These are phyloP conservation scores for Trichothecium roseum DNA, from an alignment of 2,329 filamentous ascomycete genomes.

Conservation along the genomic window DNA sequence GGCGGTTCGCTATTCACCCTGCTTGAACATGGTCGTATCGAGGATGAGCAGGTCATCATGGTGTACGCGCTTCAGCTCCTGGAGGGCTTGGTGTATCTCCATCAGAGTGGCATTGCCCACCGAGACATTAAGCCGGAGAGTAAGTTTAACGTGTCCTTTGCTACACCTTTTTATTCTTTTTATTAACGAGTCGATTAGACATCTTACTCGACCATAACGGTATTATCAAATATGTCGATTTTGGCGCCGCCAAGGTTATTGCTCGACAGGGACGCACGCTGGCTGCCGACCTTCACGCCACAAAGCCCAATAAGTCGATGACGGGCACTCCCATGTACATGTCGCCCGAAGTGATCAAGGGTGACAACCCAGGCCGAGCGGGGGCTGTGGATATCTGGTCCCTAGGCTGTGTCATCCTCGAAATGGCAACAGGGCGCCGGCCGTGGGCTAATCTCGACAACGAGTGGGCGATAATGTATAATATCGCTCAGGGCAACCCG, in stretches of 20 bases:
- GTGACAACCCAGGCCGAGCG: conserved; percentile 67
- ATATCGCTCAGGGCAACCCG: conserved; percentile 93
- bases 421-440: conserved; percentile 91
- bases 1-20: conserved; percentile 84
- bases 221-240: conserved; percentile 98
- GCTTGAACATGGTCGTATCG: conserved; percentile 90
- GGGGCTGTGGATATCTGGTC: conserved; percentile 95
- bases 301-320: conserved; percentile 76
- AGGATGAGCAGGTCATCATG: conserved; percentile 96
- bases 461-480: conserved; percentile 99
- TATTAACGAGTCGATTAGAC: conserved; percentile 54
- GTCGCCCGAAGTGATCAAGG: conserved; percentile 97
- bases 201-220: conserved; percentile 95
- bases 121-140: conserved; percentile 97
- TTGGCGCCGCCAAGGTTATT: conserved; percentile 94
- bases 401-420: conserved; percentile 87
- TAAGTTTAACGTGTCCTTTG: conserved; percentile 34
- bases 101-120: conserved; percentile 85
- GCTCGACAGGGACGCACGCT: conserved; percentile 86
- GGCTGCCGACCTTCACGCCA: conserved; percentile 46
- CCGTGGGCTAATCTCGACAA: conserved; percentile 97
- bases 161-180: neutral
- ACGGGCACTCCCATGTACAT: conserved; percentile 99
- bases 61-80: conserved; percentile 91
- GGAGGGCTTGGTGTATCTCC: conserved; percentile 87